These are phyloP conservation scores for Apiospora hydei DNA, from an alignment of 2,329 filamentous ascomycete genomes.

Conservation along the genomic window DNA sequence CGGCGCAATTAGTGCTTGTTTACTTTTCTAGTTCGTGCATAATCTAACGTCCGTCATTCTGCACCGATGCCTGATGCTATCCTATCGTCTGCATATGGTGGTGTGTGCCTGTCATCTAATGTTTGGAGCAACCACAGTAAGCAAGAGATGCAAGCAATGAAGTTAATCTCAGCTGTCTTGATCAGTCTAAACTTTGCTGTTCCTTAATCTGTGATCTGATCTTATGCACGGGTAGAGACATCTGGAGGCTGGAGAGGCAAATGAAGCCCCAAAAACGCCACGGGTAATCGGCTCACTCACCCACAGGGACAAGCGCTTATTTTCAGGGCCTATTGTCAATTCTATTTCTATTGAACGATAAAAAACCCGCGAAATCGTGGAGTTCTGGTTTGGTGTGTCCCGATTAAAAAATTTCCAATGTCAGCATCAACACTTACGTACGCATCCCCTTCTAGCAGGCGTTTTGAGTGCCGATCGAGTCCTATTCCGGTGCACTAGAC, in stretches of 20 bases:
- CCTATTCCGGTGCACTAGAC: not conserved
- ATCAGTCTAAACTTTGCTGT: conserved; percentile 17
- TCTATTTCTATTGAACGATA: not conserved
- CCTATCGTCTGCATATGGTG: not conserved
- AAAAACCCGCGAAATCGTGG: not conserved
- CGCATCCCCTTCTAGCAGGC: not conserved
- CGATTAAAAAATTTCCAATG: not conserved
- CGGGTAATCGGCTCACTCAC: not conserved
- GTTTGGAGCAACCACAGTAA: not conserved
- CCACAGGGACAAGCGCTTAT: not conserved
- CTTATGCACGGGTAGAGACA: not conserved
- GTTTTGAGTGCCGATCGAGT: not conserved
- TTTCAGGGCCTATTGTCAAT: not conserved
- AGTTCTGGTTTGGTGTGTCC: not conserved
- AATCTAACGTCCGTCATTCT: not conserved
- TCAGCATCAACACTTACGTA: conserved; percentile 8
- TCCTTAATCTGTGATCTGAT: not conserved
- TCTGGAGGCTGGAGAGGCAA: not conserved
- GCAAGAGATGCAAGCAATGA: not conserved
- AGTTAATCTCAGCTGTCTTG: not conserved
- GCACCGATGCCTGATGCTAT: conserved; percentile 10
- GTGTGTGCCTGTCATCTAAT: not conserved
- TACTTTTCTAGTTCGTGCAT: conserved; percentile 7
- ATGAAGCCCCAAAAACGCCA: not conserved
- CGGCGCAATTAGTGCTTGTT: conserved; percentile 12